Percentiles rank a stretch among this genome's conserved stretches.
Conservation (phyloP, 1,284 basidiomycete genomes). For the Wolfiporia cocos region DNA sequence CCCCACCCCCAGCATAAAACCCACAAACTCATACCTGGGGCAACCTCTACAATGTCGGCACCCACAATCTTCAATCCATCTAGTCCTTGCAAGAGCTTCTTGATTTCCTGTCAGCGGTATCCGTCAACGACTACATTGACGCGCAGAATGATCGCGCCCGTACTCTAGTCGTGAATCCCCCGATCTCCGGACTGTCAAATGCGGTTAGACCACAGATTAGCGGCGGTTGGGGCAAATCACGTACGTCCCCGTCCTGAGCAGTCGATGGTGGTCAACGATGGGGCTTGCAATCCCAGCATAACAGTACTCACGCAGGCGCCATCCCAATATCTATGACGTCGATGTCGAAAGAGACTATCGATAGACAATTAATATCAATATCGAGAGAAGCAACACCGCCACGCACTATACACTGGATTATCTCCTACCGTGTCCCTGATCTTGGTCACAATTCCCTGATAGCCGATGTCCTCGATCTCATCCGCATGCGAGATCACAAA, state of each 20-base stretch:
- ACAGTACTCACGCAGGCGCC: slow-evolving; percentile 30
- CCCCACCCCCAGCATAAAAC: no score
- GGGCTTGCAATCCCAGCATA: no score
- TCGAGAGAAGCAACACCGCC: neutral
- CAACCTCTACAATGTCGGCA: slow-evolving; percentile 34
- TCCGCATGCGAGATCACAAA: slow-evolving; percentile 29
- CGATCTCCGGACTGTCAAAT: slow-evolving; percentile 25
- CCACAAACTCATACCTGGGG: slow-evolving; percentile 22
- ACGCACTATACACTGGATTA: slow-evolving; percentile 31
- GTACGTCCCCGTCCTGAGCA: slow-evolving; percentile 29
- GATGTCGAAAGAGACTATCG: slow-evolving; percentile 27
- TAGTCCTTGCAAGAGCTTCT: slow-evolving; percentile 32
- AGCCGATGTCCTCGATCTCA: slow-evolving; percentile 28
- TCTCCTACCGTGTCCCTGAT: slow-evolving; percentile 28
- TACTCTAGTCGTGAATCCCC: slow-evolving; percentile 32
- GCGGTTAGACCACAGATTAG: neutral
- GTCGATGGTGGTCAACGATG: no score
- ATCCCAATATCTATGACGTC: slow-evolving; percentile 31
- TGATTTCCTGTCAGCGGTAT: slow-evolving; percentile 29
- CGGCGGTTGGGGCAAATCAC: slow-evolving; percentile 9
- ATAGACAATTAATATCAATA: slow-evolving; percentile 3
- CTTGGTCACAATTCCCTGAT: slow-evolving; percentile 26
- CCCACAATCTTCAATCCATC: slow-evolving; percentile 33
- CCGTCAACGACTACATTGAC: neutral
- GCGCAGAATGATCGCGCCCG: neutral